These are phyloP conservation scores for Xerocomellus amylosporus DNA, from an alignment of 768 basidiomycete genomes.

Conservation along the genomic window DNA sequence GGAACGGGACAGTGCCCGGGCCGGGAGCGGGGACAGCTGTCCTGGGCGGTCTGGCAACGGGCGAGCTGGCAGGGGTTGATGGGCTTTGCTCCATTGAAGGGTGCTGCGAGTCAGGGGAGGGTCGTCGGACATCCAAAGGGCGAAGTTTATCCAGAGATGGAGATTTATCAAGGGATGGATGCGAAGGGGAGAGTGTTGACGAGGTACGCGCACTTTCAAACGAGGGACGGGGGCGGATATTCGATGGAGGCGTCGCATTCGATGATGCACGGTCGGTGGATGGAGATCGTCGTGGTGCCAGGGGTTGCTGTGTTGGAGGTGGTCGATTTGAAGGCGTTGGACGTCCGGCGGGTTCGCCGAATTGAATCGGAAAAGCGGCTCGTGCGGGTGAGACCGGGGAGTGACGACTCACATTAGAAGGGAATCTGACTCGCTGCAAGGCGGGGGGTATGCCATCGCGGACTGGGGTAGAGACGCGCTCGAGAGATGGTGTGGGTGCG, in stretches of 20 bases:
- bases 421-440: slow-evolving; percentile 18
- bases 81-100: slow-evolving; percentile 1
- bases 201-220: slow-evolving; percentile 18
- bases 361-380: slow-evolving; percentile 9
- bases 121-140: slow-evolving; percentile 12
- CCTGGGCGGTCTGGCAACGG: slow-evolving; percentile 9
- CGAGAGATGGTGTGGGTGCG: slow-evolving; percentile 9
- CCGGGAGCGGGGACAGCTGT: slow-evolving; percentile 10
- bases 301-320: too few relatives aligned
- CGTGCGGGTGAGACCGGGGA: slow-evolving; percentile 9
- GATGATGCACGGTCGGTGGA: slow-evolving; percentile 9
- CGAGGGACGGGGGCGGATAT: slow-evolving; percentile 10
- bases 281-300: not conserved
- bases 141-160: slow-evolving; percentile 19
- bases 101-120: slow-evolving; percentile 14
- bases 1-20: slow-evolving; percentile 15
- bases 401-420: slow-evolving; percentile 15
- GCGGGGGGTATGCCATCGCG: slow-evolving; percentile 16
- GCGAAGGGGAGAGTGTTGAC: slow-evolving; percentile 11
- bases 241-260: slow-evolving; percentile 9
- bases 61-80: not conserved
- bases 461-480: slow-evolving; percentile 14
- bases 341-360: slow-evolving; percentile 13
- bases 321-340: not conserved
- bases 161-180: slow-evolving; percentile 16